Conservation (phyloP, 495 filamentous ascomycete genomes). For the Penicillium angulare region DNA sequence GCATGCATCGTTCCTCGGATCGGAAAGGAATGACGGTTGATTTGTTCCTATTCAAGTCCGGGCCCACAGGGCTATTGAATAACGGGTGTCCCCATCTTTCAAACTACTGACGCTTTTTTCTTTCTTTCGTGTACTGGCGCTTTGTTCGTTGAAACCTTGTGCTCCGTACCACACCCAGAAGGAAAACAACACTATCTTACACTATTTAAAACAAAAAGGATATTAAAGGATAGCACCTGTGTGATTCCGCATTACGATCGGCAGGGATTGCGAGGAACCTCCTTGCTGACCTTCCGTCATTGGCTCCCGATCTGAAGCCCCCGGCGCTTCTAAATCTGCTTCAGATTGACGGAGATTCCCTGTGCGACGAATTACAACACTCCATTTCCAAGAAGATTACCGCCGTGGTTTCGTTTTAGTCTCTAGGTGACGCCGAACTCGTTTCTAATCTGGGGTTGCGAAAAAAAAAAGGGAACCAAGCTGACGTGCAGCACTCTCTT, state of each 20-base stretch:
- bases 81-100: neutral
- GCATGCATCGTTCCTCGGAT: constrained; percentile 15
- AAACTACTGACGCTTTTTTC: constrained; percentile 4
- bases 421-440: constrained; percentile 14
- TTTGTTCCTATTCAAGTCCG: constrained; percentile 8
- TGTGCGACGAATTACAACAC: constrained; percentile 24
- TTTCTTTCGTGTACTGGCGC: neutral
- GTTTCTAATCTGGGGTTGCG: constrained; percentile 9
- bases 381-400: constrained; percentile 7
- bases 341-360: constrained; percentile 21
- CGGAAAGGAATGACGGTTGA: constrained; percentile 12
- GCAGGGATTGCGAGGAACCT: constrained; percentile 19
- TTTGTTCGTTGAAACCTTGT: neutral
- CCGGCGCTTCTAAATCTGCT: constrained; percentile 31
- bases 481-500: constrained; percentile 17
- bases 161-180: too few species aligned
- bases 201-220: neutral
- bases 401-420: constrained; percentile 12
- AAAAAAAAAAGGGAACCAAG: neutral
- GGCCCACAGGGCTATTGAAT: constrained; percentile 19
- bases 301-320: constrained; percentile 27
- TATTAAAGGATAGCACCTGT: neutral
- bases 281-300: constrained; percentile 17
- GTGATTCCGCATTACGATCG: constrained; percentile 10
- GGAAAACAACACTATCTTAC: too few species aligned